Conservation (phyloP, 306 rosid genomes). For the Macrotyloma uniflorum region DNA sequence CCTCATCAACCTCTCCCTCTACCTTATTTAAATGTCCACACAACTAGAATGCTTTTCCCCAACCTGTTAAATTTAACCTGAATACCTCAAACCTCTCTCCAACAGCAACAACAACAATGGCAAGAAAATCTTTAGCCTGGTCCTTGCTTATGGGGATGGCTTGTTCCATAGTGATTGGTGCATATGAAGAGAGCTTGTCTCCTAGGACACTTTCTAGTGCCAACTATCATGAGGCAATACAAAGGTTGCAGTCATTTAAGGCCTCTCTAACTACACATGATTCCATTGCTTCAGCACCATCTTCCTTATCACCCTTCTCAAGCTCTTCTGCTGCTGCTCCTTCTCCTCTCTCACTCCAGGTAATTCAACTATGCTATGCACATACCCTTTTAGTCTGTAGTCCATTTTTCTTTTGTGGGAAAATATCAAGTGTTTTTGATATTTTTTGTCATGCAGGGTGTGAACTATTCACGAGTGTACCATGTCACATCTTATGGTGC, state of each 20-base stretch:
- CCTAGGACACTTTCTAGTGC: slow-evolving; percentile 23
- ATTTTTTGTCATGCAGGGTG: slow-evolving; percentile 49
- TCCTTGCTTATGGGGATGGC: slow-evolving; percentile 36
- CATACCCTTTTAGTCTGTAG: neutral
- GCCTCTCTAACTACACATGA: slow-evolving; percentile 45
- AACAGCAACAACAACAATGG: slow-evolving; percentile 38
- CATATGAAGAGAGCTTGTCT: slow-evolving; percentile 31
- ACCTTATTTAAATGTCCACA: slow-evolving; percentile 33
- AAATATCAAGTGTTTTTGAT: slow-evolving; percentile 36
- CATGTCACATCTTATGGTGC: slow-evolving; percentile 79
- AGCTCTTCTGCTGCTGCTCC: slow-evolving; percentile 31
- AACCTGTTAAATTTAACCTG: slow-evolving; percentile 32
- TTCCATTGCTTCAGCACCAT: slow-evolving; percentile 47
- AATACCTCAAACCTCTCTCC: slow-evolving; percentile 27
- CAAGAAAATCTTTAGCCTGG: slow-evolving; percentile 23
- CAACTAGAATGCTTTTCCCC: slow-evolving; percentile 36
- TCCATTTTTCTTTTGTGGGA: neutral
- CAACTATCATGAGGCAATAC: slow-evolving; percentile 35
- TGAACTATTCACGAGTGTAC: slow-evolving; percentile 48
- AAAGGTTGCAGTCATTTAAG: slow-evolving; percentile 50
- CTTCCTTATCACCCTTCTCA: slow-evolving; percentile 36
- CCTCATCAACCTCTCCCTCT: slow-evolving; percentile 2
- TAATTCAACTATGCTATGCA: slow-evolving; percentile 18
- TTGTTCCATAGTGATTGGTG: slow-evolving; percentile 37
- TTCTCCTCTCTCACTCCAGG: slow-evolving; percentile 40